Evolutionary conservation across 768 basidiomycete genomes (phyloP).

Genomic region (Suillus subaureus): DNA sequence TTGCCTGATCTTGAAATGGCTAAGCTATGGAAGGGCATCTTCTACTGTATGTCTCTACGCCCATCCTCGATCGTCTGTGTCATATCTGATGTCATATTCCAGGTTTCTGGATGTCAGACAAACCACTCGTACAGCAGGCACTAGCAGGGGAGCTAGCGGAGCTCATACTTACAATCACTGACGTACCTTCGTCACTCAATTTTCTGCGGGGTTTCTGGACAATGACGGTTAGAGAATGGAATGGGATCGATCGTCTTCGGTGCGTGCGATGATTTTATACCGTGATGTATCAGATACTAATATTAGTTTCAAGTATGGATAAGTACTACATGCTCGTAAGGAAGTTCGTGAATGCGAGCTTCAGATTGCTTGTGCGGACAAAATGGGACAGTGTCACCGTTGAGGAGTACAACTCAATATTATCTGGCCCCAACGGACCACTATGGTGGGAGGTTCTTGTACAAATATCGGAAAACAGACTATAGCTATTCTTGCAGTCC

Average conservation of each 20-base stretch:
- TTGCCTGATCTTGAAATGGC: slow-evolving; percentile 78
- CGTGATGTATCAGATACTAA: slow-evolving; percentile 10
- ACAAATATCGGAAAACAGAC: background rate
- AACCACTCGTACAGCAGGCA: slow-evolving; percentile 93
- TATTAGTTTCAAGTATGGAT: slow-evolving; percentile 67
- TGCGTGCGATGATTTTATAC: slow-evolving; percentile 37
- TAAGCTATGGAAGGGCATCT: slow-evolving; percentile 97
- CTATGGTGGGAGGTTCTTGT: slow-evolving; percentile 59
- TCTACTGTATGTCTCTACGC: slow-evolving; percentile 71
- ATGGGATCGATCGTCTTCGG: slow-evolving; percentile 88
- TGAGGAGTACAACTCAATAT: slow-evolving; percentile 66
- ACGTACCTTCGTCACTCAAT: slow-evolving; percentile 57
- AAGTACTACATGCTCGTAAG: slow-evolving; percentile 97
- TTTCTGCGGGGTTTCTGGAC: slow-evolving; percentile 94
- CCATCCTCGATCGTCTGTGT: background rate
- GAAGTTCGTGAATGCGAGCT: slow-evolving; percentile 83
- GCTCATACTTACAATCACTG: slow-evolving; percentile 69
- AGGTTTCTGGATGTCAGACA: slow-evolving; percentile 99
- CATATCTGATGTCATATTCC: slow-evolving; percentile 7
- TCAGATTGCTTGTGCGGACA: slow-evolving; percentile 71
- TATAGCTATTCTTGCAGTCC: slow-evolving; percentile 45
- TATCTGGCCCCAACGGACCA: slow-evolving; percentile 72
- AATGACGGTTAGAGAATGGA: slow-evolving; percentile 90
- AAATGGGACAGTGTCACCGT: slow-evolving; percentile 66
- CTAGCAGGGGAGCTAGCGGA: slow-evolving; percentile 86